Conservation (phyloP, 2,329 filamentous ascomycete species). For the Didymellaceae sp. region DNA sequence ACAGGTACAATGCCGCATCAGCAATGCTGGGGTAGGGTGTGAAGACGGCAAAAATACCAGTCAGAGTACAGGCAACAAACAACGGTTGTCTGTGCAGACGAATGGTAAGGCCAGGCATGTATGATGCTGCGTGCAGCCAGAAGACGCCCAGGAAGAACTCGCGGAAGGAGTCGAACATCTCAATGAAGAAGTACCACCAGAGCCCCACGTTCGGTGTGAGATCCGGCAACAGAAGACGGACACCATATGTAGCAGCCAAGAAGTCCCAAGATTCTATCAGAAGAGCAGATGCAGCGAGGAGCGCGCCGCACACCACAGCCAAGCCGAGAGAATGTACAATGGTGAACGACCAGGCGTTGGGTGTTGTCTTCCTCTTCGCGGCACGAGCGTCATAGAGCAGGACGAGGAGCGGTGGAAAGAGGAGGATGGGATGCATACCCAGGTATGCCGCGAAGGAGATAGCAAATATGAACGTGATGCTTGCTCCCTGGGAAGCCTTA, state of each 20-base stretch:
- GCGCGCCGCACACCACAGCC: slow-evolving; percentile 51
- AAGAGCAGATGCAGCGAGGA: slow-evolving; percentile 75
- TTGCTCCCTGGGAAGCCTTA: slow-evolving; percentile 76
- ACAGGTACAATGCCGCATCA: slow-evolving; percentile 86
- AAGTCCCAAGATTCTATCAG: slow-evolving; percentile 88
- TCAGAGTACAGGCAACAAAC: slow-evolving; percentile 80
- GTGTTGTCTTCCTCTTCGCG: slow-evolving; percentile 35
- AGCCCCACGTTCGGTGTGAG: slow-evolving; percentile 93
- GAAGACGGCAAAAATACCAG: slow-evolving; percentile 92
- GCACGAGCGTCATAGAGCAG: slow-evolving; percentile 67
- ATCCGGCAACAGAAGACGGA: slow-evolving; percentile 88
- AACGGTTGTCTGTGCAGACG: slow-evolving; percentile 85
- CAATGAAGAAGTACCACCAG: slow-evolving; percentile 99
- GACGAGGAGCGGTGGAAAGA: slow-evolving; percentile 81
- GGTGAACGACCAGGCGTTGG: slow-evolving; percentile 58
- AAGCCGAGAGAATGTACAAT: slow-evolving; percentile 62
- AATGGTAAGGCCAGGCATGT: slow-evolving; percentile 84
- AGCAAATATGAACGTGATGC: slow-evolving; percentile 78
- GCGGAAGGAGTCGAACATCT: slow-evolving; percentile 98
- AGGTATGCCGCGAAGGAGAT: slow-evolving; percentile 88
- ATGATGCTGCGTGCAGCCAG: slow-evolving; percentile 92
- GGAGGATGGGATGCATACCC: slow-evolving; percentile 86
- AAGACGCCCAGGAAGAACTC: slow-evolving; percentile 98
- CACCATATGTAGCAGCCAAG: slow-evolving; percentile 85
- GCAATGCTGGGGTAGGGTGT: slow-evolving; percentile 95